Base-by-base conservation (phyloP, 2,329 filamentous ascomycete species). In the Metarhizium album region DNA sequence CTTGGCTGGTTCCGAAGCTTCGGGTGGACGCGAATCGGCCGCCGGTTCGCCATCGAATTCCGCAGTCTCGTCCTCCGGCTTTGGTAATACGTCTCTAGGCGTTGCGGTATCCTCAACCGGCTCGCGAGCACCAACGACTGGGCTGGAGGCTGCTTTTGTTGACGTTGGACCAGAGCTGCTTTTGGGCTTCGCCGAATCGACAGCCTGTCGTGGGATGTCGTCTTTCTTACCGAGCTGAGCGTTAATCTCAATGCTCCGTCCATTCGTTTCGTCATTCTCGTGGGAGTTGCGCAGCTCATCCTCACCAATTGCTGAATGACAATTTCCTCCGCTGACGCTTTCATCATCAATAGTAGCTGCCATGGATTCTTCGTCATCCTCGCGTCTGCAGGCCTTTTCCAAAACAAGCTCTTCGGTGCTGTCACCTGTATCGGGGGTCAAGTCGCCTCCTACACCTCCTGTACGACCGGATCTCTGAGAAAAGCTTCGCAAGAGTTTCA, bases 291-390 rank as follows among this genome's bases (percentile, higher is more conserved):
- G 29, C 5, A 64, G 35, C 18, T 33, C 45, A 20, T 22, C 9
- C 4, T 52, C 45, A n/a, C 42, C 42, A 3, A 24, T 13, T 2
- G 16, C 14, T 0, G 64, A 64, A 3, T 59, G 66, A 14, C 63
- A 63, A 23, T 69, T 68, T 2, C 63, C 74, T 33, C 68, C 67
- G 7, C 64, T 67, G 9, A 67, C 57, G 57, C 74, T 78, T 54
- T 76, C 67, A 2, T 72, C 70, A 53, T 83, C 81, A 52, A 82
- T 59, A 0, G 79, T 83, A 6, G 78, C 81, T 27, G 73, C 75
- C 29, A 84, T 58, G 1, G 81, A 84, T 38, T 72, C 73, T 42
- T 64, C 63, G 46, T 77, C 74, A 29, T 71, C 67, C 22, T 72
- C 67, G 2, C 63, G 46, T 64, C 64, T 23, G 60, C 59, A 35